Evolutionary conservation across 495 filamentous ascomycete species (phyloP), one percentile per base, ranked within the genome.

Genomic region (Neurospora tetraspora): DNA sequence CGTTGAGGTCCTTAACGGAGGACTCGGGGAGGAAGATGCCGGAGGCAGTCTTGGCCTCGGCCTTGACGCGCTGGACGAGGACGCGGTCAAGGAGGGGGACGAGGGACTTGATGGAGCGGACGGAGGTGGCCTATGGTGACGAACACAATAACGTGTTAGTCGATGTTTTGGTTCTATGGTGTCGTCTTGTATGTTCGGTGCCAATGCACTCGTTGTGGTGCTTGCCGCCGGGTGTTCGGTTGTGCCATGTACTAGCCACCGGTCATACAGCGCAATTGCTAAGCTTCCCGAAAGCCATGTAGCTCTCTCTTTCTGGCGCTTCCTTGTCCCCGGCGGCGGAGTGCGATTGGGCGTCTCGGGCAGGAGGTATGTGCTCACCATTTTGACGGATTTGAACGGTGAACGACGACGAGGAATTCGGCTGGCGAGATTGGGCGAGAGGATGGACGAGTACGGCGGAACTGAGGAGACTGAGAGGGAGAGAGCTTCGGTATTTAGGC

Each of bases 21-120:
- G 90, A 93, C 87, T 99, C 96, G 73, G 96, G 96, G 75, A 99
- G 93, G 88, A 94, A 97, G 87, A 99, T 95, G 77, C 96, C 96
- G 77, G 89, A 89, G 75, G 96, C 93, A 39, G 96, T 99, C 88
- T 98, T 97, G 77, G 94, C 79, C 83, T 98, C 96, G 79, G 95
- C 91, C 85, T 98, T 98, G 86, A 98, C 86, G 83, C 96, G 93
- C 90, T 99, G 96, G 77, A 99, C 93, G 73, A 99, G 90, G 76
- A 99, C 93, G 81, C 96, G 96, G 91, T 99, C 96, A 83, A 99
- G 90, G 78, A 99, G 95, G 72, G 96, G 96, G 53, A 91, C 92
- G 79, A 99, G 94, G 81, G 90, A 91, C 86, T 94, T 96, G 90
- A 99, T 93, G 79, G 91, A 96, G 82, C 94, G 94, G 87, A 99